phyloP scores from a whole-genome alignment of 2,329 filamentous ascomycete genomes.

The Clonostachys solani region DNA sequence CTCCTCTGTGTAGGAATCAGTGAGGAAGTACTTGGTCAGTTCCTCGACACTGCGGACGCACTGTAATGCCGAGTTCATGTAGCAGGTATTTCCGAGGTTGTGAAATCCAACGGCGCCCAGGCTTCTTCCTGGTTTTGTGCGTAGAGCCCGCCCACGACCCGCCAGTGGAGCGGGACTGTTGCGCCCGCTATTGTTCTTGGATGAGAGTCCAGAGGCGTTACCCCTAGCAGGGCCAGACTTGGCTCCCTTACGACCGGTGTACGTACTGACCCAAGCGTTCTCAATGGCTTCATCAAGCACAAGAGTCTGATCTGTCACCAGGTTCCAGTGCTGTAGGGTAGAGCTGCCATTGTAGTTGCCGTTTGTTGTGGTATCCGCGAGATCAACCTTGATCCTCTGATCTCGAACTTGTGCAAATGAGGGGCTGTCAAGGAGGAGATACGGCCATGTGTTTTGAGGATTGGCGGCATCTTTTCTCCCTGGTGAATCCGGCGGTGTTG shows the following conservation, averaged over 20 bases:
- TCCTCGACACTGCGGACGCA: conserved; percentile 93
- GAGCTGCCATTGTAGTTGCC: conserved; percentile 72
- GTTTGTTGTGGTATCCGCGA: conserved; percentile 65
- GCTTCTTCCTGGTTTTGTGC: conserved; percentile 65
- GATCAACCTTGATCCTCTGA: conserved; percentile 10
- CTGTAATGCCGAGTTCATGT: conserved; percentile 97
- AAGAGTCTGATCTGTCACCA: conserved; percentile 70
- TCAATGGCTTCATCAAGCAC: conserved; percentile 78
- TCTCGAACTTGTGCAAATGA: conserved; percentile 43
- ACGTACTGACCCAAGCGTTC: conserved; percentile 53
- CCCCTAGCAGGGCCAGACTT: conserved; percentile 17
- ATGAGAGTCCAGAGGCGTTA: conserved; percentile 15
- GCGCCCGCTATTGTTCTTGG: conserved; percentile 48
- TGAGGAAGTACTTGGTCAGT: conserved; percentile 85
- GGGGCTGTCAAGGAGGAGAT: conserved; percentile 40
- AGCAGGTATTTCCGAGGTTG: conserved; percentile 96
- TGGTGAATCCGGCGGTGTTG: conserved; percentile 35
- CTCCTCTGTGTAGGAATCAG: conserved; percentile 69
- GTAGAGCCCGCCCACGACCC: conserved; percentile 65
- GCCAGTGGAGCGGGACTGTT: conserved; percentile 61
- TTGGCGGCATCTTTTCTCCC: conserved; percentile 13
- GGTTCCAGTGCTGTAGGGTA: conserved; percentile 59
- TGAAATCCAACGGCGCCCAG: conserved; percentile 77
- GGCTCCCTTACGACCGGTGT: conserved; percentile 12
- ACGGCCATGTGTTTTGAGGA: conserved; percentile 28